These are phyloP conservation scores for Graphium sp. DNA, from an alignment of 2,329 filamentous ascomycete species.

Conservation along the genomic window DNA sequence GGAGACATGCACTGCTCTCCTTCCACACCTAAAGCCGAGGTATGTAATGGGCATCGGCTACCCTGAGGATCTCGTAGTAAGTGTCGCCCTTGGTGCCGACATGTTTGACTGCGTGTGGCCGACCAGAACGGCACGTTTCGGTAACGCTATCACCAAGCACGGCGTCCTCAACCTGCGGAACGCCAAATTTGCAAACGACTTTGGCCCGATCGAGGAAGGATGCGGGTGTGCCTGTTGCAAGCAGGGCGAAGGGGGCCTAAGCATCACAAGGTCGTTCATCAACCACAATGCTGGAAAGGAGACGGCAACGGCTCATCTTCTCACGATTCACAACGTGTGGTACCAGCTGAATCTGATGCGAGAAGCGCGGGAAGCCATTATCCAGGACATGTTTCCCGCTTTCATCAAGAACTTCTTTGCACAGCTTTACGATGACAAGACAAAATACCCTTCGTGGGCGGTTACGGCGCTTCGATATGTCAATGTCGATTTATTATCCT, in stretches of 20 bases:
- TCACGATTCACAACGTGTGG: constrained; percentile 93
- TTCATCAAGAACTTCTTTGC: constrained; percentile 69
- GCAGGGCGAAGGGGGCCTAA: constrained; percentile 47
- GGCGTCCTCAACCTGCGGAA: constrained; percentile 80
- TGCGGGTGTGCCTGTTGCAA: constrained; percentile 72
- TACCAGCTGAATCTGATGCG: constrained; percentile 80
- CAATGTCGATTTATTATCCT: no score
- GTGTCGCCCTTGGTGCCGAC: constrained; percentile 83
- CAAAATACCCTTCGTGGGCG: constrained; percentile 68
- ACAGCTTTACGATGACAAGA: constrained; percentile 44
- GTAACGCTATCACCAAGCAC: constrained; percentile 70
- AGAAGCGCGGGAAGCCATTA: constrained; percentile 55
- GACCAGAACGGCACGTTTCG: constrained; percentile 86
- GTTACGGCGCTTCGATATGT: constrained; percentile 63
- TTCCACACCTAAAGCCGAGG: constrained; percentile 85
- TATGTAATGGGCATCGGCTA: constrained; percentile 99
- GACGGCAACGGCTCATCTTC: constrained; percentile 68
- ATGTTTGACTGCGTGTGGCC: constrained; percentile 99
- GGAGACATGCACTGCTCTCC: constrained; percentile 62
- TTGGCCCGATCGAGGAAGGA: constrained; percentile 64
- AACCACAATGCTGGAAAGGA: constrained; percentile 89
- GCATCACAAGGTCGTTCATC: constrained; percentile 75
- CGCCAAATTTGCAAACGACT: constrained; percentile 60
- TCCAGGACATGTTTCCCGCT: constrained; percentile 64
- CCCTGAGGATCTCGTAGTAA: constrained; percentile 88